Evolutionary conservation across 2,329 filamentous ascomycete species (phyloP).

Genomic region (Penicillium rolfsii): DNA sequence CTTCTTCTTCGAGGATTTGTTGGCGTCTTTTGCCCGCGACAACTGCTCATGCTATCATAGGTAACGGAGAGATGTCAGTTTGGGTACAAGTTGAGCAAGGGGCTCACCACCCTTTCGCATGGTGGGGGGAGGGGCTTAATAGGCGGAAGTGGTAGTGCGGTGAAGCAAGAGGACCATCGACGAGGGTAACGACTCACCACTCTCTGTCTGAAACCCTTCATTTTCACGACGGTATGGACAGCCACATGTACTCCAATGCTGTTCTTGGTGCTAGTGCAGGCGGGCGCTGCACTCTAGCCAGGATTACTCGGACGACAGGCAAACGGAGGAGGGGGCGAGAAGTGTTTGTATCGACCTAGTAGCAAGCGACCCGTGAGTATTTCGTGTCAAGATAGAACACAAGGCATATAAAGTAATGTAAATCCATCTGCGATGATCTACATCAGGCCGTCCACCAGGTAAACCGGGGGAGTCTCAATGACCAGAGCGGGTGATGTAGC

Average conservation of each 20-base stretch:
- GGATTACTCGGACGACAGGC: conserved; percentile 29
- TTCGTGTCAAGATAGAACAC: conserved; percentile 23
- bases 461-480: conserved; percentile 17
- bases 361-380: conserved; percentile 34
- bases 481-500: conserved; percentile 24
- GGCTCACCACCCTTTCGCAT: conserved; percentile 7
- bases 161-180: conserved; percentile 21
- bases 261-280: conserved; percentile 42
- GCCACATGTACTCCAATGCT: conserved; percentile 42
- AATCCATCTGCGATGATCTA: background rate
- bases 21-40: conserved; percentile 83
- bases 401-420: background rate
- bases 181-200: conserved; percentile 69
- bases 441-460: conserved; percentile 1
- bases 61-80: conserved; percentile 12
- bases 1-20: conserved; percentile 76
- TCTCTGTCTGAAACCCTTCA: conserved; percentile 98
- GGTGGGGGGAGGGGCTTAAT: conserved; percentile 33
- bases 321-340: conserved; percentile 20
- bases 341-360: conserved; percentile 38
- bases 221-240: conserved; percentile 57
- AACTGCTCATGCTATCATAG: conserved; percentile 73
- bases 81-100: conserved; percentile 6
- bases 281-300: conserved; percentile 40
- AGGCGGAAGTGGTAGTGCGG: conserved; percentile 31